Evolutionary conservation across 2,329 filamentous ascomycete genomes (phyloP), one percentile per base, ranked within the genome.

Genomic region (Pyricularia sp.): DNA sequence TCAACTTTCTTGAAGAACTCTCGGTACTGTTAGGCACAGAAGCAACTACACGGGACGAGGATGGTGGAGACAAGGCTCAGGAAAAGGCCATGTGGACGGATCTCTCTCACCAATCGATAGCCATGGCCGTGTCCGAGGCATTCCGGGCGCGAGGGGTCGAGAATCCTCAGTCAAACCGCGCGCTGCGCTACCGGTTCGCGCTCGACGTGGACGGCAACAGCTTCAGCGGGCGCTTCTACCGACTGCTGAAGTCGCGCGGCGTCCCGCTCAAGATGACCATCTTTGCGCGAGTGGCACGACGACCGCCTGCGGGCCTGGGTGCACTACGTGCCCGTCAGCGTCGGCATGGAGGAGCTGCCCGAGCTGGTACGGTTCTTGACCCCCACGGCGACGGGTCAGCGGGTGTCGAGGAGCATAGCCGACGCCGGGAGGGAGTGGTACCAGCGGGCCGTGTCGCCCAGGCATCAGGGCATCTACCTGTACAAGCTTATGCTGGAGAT

Each of bases 401-500:
- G 66, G 19, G 74, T 78, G 65, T 84, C 82, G 0, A 72, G 74
- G 26, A 71, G 76, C 26, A 81, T 88, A 67, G 84, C 84, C 1
- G 76, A 81, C 60, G 71, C 75, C 13, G 83, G 85, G 0, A 75
- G 77, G 8, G 75, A 78, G 4, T 88, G 85, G 85, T 80, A 79
- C 62, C 70, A 69, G 0, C 79, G 76, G 67, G 80, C 80, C 9
- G 70, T 88, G 33, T 71, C 85, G 44, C 82, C 83, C 57, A 78
- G 82, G 40, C 85, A 88, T 70, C 79, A 86, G 69, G 78, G 81
- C 33, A 77, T 83, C 1, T 86, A 86, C 75, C 78, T 83, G 35
- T 87, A 87, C 68, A 76, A 86, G 57, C 70, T 88, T 65, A 68
- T 88, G 68, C 70, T 88, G 19, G 85, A 88, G 75, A 79, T 79